A percentile compares a stretch with the other conserved stretches of the same genome.
Conservation (phyloP, 106 monocot genomes). For the Allium fistulosum region DNA sequence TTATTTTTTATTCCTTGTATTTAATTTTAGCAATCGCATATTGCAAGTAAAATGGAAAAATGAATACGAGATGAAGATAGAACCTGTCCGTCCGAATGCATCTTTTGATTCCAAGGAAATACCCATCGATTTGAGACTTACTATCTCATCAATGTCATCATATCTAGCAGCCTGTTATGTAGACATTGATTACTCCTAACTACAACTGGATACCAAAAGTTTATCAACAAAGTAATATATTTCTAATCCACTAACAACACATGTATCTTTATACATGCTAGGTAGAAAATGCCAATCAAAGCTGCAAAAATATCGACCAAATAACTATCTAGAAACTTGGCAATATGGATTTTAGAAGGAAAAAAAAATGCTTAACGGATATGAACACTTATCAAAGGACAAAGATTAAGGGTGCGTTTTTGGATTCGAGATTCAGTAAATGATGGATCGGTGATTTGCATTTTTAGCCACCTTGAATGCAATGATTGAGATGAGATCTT, state of each 20-base stretch:
- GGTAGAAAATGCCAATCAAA: too few relatives aligned
- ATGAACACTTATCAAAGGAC: too few relatives aligned
- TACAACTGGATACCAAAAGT: not conserved
- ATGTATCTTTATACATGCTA: not conserved
- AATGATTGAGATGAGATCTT: too few relatives aligned
- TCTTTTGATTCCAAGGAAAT: slow-evolving; percentile 39
- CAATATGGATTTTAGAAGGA: too few relatives aligned
- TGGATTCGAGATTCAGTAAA: too few relatives aligned
- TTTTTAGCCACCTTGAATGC: too few relatives aligned
- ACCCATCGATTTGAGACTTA: slow-evolving; percentile 32
- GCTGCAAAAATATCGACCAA: not conserved
- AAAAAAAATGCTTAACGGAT: too few relatives aligned
- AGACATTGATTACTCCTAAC: not conserved
- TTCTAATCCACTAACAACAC: not conserved
- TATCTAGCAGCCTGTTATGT: slow-evolving; percentile 48
- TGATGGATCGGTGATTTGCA: too few relatives aligned
- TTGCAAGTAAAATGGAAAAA: not conserved
- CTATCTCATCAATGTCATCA: slow-evolving; percentile 54
- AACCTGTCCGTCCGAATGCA: slow-evolving; percentile 53
- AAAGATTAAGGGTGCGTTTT: too few relatives aligned
- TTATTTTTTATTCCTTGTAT: not conserved
- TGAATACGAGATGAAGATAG: slow-evolving; percentile 1
- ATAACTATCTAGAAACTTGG: too few relatives aligned
- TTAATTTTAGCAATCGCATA: not conserved
- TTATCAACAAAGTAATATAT: not conserved